Percentiles rank a stretch among this genome's conserved stretches.
Conservation (phyloP, 306 rosid species). For the Geum urbanum region DNA sequence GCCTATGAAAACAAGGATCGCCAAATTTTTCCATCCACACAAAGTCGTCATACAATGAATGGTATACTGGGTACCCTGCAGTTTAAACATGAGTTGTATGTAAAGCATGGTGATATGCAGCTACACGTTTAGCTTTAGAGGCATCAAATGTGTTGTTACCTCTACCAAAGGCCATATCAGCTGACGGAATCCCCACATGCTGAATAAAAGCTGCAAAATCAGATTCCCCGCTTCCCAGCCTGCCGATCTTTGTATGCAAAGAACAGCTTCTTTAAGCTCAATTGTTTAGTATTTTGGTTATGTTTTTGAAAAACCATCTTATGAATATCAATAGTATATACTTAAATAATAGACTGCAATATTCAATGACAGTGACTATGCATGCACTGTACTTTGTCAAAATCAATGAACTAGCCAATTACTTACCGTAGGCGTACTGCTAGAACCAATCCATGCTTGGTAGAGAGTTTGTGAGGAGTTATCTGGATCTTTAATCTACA, state of each 20-base stretch:
- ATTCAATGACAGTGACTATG: too few species aligned
- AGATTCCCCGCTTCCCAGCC: constrained; percentile 67
- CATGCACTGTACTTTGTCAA: not conserved
- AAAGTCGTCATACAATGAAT: constrained; percentile 70
- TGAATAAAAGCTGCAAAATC: constrained; percentile 68
- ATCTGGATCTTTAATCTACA: constrained; percentile 65
- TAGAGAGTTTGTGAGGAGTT: constrained; percentile 59
- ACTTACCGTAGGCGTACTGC: constrained; percentile 43
- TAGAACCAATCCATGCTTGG: constrained; percentile 52
- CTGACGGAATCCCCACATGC: constrained; percentile 71
- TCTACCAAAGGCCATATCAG: constrained; percentile 41
- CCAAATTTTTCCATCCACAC: constrained; percentile 74
- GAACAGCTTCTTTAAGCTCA: constrained; percentile 3
- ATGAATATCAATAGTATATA: too few species aligned
- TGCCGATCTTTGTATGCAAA: constrained; percentile 40
- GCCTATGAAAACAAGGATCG: constrained; percentile 67
- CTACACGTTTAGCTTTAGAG: not conserved
- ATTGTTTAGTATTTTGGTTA: constrained; percentile 4
- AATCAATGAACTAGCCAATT: constrained; percentile 11
- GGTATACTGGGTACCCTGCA: constrained; percentile 63
- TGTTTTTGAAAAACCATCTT: constrained; percentile 10
- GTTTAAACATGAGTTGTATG: not conserved
- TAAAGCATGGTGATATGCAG: not conserved
- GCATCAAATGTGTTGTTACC: constrained; percentile 30
- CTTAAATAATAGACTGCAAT: too few species aligned